Evolutionary conservation across 495 filamentous ascomycete genomes (phyloP), one percentile per base, ranked within the genome.

Genomic region (Hypomontagnella monticulosa): DNA sequence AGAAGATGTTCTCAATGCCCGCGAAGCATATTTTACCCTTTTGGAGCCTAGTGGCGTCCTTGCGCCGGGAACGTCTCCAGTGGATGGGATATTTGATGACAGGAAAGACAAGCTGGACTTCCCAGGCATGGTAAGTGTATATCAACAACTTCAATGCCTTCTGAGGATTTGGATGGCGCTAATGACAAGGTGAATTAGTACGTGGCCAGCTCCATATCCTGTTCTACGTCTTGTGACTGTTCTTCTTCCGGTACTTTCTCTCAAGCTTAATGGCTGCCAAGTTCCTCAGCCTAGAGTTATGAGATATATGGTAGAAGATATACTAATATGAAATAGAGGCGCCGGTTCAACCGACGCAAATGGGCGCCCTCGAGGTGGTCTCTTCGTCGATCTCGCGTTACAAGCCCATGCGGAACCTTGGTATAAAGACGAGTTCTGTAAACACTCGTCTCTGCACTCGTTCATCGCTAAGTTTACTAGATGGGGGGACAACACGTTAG

Each of bases 391-490:
- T 40, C 74, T 81, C 0, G 85, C 84, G 4, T 71, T 87, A 12
- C 73, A 85, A 43, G 85, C 85, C 1, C 85, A 88, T 50, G 78
- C 80, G 23, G 73, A 84, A 62, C 75, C 80, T 23, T 87, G 84
- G 83, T 88, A 88, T 65, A 74, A 78, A 12, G 79, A 86, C 61
- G 79, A 79, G 8, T 81, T 89, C 49, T 84, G 82, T 58, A 80
- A 82, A 27, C 83, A 89, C 61, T 82, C 83, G 2, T 73, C 63
- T 0, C 69, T 89, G 19, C 74, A 76, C 14, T 76, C 78, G 1
- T 88, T 87, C 41, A 73, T 88, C 9, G 76, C 82, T 0, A 72
- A 71, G 56, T 80, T 88, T 41, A 83, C 79, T 0, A 79, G 82
- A 20, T 89, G 87, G 87, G 80, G 77, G 0, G 65, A 81, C 1